Evolutionary conservation across 192 early-diverging fungal species (phyloP).

Genomic region (Linnemannia exigua): DNA sequence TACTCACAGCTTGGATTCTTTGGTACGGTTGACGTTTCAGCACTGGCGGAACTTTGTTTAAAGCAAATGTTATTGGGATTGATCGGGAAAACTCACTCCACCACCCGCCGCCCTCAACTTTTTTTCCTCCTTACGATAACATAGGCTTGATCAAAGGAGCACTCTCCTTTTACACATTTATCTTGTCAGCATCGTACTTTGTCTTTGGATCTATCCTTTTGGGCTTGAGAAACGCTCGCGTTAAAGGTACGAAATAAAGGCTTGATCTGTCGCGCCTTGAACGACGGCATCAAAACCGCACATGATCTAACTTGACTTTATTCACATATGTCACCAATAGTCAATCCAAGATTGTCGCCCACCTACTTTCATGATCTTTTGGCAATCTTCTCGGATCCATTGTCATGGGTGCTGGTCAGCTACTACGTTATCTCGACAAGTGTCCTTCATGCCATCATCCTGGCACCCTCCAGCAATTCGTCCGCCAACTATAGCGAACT

Average conservation of each 20-base stretch:
- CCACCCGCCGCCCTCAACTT: background rate
- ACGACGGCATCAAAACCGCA: background rate
- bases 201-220: constrained; percentile 33
- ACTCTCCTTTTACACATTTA: constrained; percentile 24
- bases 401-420: constrained; percentile 33
- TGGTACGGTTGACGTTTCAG: background rate
- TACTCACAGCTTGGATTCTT: constrained; percentile 13
- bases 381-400: constrained; percentile 27
- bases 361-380: constrained; percentile 34
- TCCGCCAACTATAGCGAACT: constrained; percentile 29
- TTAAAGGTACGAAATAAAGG: constrained; percentile 25
- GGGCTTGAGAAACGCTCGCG: constrained; percentile 37
- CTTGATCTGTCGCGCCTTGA: background rate
- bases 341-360: constrained; percentile 48
- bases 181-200: constrained; percentile 25
- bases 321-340: background rate
- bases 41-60: background rate
- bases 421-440: constrained; percentile 26
- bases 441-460: constrained; percentile 22
- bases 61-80: too few species aligned
- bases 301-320: background rate
- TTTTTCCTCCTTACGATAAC: background rate
- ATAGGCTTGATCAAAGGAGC: constrained; percentile 31
- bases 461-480: constrained; percentile 4
- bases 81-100: background rate